Base-by-base conservation (phyloP, 1,139 yeast species). In the Yamadazyma spencermartinsiae region DNA sequence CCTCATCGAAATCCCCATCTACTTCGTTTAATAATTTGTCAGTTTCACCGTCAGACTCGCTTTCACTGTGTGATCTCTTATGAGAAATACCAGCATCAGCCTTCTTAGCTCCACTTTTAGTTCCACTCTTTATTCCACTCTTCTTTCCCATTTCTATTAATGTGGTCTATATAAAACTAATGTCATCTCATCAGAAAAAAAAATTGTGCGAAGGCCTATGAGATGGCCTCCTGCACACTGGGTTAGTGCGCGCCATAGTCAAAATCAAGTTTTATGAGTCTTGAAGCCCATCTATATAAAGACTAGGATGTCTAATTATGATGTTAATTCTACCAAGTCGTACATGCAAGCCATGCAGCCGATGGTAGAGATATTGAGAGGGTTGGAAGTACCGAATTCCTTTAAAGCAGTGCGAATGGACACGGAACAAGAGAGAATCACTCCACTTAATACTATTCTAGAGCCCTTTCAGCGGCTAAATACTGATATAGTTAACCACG, bases 331-430 rank as follows among this genome's bases (percentile, higher is more conserved):
- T 1, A 82, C 89, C 4, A 76, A 79, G 57, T 83, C 92, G 25
- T 85, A 79, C 61, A 80, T 84, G 86, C 78, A 76, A 55, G 90
- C 92, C 26, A 83, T 85, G 88, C 76, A 72, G 55, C 75, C 80
- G 1, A 74, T 85, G 80, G 63, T 76, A 25, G 78, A 73, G 10
- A 59, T 72, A 1, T 54, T 80, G 36, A 55, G 57, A 7, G 46
- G 52, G 1, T 44, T 79, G 18, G 57, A 63, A 0, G 40, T 65
- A 1, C 47, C 50, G 19, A 33, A 37, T n/a, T 25, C 23, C 10
- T 52, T 46, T 3, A 61, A 63, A 30, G 34, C 54, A 12, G 71
- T 74, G 2, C 52, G 45, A 8, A 59, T 68, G 26, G 73, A 69
- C 43, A 57, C 50, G 31, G 76, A 70, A 33, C 47, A 46, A 9